A percentile compares a stretch with the other conserved stretches of the same genome.
These are phyloP conservation scores for Biancaea sappan DNA, from an alignment of 306 rosid species.

Conservation along the genomic window DNA sequence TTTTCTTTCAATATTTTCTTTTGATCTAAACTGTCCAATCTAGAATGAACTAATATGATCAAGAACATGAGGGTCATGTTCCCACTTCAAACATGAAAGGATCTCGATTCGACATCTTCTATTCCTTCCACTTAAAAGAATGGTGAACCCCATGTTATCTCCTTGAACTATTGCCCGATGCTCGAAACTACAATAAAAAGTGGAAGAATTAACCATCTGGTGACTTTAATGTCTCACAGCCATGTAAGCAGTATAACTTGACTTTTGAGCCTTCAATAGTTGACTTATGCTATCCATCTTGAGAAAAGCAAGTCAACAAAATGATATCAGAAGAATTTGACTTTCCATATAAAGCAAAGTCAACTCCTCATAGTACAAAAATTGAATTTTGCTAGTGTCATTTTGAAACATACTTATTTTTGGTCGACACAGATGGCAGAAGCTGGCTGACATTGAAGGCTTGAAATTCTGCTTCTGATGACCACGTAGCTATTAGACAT, in stretches of 20 bases:
- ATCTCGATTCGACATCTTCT: neutral
- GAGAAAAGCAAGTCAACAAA: neutral
- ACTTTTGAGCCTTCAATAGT: neutral
- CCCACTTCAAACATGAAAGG: no score
- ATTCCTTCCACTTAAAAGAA: neutral
- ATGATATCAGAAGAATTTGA: neutral
- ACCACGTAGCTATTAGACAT: neutral
- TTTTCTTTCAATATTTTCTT: no score
- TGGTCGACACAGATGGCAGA: neutral
- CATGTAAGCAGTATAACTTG: neutral
- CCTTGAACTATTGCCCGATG: neutral
- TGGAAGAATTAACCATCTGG: neutral
- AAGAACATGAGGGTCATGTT: no score
- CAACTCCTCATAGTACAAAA: neutral
- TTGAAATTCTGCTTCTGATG: neutral
- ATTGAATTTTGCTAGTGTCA: neutral
- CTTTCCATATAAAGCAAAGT: neutral
- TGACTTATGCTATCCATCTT: neutral
- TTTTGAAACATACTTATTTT: neutral
- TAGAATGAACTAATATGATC: no score
- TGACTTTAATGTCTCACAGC: neutral
- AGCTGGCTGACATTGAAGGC: neutral
- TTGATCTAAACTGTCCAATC: no score
- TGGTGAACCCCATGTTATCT: neutral
- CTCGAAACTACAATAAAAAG: neutral